phyloP scores from a whole-genome alignment of 306 rosid species.

The Vigna nakashimae region DNA sequence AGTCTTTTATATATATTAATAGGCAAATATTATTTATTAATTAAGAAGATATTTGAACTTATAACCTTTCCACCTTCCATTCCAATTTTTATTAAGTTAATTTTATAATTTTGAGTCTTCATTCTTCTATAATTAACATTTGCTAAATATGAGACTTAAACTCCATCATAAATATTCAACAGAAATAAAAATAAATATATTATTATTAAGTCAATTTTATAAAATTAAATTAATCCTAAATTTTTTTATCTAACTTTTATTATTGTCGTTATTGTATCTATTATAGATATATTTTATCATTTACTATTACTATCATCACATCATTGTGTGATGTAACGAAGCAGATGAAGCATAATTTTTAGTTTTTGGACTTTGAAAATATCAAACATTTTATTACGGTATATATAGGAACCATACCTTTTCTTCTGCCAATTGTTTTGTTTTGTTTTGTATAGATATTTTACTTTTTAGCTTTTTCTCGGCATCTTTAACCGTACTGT shows the following conservation, averaged over 20 bases:
- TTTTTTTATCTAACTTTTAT: neutral
- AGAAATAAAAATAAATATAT: too few species aligned
- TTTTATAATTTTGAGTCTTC: too few species aligned
- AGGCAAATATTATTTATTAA: too few species aligned
- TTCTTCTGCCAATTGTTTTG: constrained; percentile 36
- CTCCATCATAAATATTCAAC: too few species aligned
- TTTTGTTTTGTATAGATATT: constrained; percentile 7
- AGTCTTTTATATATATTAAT: too few species aligned
- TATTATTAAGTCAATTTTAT: too few species aligned
- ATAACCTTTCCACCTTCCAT: too few species aligned
- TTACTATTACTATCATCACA: constrained; percentile 13
- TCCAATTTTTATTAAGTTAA: too few species aligned
- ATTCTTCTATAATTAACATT: too few species aligned
- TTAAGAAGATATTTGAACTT: too few species aligned
- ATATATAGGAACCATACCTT: neutral
- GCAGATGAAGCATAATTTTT: constrained; percentile 20
- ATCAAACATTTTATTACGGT: neutral
- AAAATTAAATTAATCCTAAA: too few species aligned
- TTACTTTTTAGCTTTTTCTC: constrained; percentile 42
- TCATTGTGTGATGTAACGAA: constrained; percentile 38
- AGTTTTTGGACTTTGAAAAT: constrained; percentile 36
- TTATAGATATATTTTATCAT: neutral
- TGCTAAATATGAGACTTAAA: too few species aligned
- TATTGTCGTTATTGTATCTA: constrained; percentile 12
- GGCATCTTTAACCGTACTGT: constrained; percentile 41